Conservation (phyloP, 805 yeast genomes). For the Saturnispora besseyi region DNA sequence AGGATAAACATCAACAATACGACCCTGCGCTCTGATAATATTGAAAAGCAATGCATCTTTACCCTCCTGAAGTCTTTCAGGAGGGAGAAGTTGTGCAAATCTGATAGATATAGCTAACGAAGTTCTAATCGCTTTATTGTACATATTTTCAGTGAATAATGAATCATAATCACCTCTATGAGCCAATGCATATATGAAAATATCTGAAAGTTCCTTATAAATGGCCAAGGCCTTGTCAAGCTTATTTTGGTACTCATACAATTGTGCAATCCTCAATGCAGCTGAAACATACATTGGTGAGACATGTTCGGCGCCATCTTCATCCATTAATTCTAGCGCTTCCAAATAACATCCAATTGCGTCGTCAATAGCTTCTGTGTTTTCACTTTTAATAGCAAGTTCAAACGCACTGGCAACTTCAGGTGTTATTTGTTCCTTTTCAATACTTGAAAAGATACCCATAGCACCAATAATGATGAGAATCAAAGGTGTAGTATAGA, state of each 20-base stretch:
- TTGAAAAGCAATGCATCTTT: conserved; percentile 16
- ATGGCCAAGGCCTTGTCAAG: conserved; percentile 21
- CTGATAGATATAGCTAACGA: conserved; percentile 19
- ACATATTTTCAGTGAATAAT: conserved; percentile 7
- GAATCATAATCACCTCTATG: conserved; percentile 9
- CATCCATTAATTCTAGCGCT: conserved; percentile 56
- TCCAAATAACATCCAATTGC: conserved; percentile 66
- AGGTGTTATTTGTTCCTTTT: conserved; percentile 10
- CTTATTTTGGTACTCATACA: conserved; percentile 46
- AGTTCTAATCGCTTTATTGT: conserved; percentile 15
- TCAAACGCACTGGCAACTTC: conserved; percentile 10
- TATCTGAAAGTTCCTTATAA: conserved; percentile 17
- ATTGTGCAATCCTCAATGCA: conserved; percentile 73
- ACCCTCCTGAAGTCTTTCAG: conserved; percentile 16
- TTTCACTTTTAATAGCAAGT: conserved; percentile 16
- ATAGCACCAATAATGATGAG: not conserved
- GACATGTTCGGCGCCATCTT: conserved; percentile 41
- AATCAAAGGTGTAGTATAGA: not conserved
- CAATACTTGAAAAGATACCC: not conserved
- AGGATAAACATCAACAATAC: conserved; percentile 21
- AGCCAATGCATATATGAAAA: conserved; percentile 9
- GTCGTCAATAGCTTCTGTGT: conserved; percentile 40
- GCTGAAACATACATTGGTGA: conserved; percentile 82
- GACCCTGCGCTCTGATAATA: conserved; percentile 19
- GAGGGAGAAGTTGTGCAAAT: conserved; percentile 19